Evolutionary conservation across 345 rosid species (phyloP).

Genomic region (Trapa incisa): DNA sequence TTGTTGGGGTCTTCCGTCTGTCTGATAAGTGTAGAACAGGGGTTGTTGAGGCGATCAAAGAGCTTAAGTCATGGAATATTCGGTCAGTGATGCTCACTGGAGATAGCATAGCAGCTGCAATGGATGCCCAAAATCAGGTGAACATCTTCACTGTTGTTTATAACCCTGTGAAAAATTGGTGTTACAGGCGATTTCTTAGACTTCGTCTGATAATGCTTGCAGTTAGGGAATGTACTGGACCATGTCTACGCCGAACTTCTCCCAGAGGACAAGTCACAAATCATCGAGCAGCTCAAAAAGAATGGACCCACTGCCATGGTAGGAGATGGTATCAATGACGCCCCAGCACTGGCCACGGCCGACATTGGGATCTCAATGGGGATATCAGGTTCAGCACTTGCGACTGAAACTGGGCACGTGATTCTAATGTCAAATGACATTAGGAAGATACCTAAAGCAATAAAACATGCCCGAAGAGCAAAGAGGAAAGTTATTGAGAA

Average conservation of each 20-base stretch:
- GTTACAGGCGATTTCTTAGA: background rate
- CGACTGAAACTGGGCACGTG: slow-evolving; percentile 67
- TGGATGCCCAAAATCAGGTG: slow-evolving; percentile 74
- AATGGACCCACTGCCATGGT: slow-evolving; percentile 69
- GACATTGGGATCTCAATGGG: slow-evolving; percentile 95
- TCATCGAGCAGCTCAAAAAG: slow-evolving; percentile 34
- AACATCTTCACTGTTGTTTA: slow-evolving; percentile 1
- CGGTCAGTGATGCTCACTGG: slow-evolving; percentile 79
- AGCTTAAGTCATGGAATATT: slow-evolving; percentile 42
- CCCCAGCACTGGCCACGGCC: slow-evolving; percentile 86
- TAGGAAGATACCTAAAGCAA: slow-evolving; percentile 54
- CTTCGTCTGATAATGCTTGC: slow-evolving; percentile 11
- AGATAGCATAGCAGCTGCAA: slow-evolving; percentile 56
- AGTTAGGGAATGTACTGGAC: slow-evolving; percentile 55
- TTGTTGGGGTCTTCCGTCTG: slow-evolving; percentile 47
- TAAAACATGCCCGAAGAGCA: slow-evolving; percentile 43
- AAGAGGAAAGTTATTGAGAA: slow-evolving; percentile 60
- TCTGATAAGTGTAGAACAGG: slow-evolving; percentile 76
- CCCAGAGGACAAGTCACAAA: slow-evolving; percentile 59
- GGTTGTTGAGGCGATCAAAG: slow-evolving; percentile 43
- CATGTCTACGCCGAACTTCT: slow-evolving; percentile 57
- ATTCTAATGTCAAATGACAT: slow-evolving; percentile 82
- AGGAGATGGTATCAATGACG: slow-evolving; percentile 89
- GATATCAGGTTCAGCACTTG: slow-evolving; percentile 75
- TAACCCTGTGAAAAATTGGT: background rate